Percentiles rank a stretch among this genome's conserved stretches.
Conservation (phyloP, 108 stramenopile genomes). For the Conticribra guillardii region DNA sequence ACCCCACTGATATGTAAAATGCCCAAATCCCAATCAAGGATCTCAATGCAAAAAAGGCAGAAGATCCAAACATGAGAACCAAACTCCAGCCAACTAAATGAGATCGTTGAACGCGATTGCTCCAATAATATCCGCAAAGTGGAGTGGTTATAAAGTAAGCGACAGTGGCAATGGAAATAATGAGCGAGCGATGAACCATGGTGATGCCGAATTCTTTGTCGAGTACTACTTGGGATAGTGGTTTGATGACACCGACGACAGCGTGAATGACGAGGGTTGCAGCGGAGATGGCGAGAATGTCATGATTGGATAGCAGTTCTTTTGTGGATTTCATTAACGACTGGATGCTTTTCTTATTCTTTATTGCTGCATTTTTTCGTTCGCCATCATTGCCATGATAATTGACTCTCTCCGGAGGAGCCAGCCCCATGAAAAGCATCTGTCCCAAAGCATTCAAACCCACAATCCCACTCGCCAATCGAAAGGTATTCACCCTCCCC, state of each 20-base stretch:
- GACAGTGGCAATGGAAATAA: conserved; percentile 41
- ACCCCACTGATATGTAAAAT: conserved; percentile 25
- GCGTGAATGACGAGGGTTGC: conserved; percentile 39
- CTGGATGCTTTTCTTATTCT: not conserved
- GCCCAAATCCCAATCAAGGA: conserved; percentile 24
- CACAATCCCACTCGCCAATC: conserved; percentile 31
- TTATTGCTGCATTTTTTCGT: not conserved
- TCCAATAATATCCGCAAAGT: conserved; percentile 16
- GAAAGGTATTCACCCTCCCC: conserved; percentile 37
- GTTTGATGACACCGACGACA: conserved; percentile 42
- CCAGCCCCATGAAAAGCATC: conserved; percentile 27
- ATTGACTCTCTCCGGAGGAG: conserved; percentile 27
- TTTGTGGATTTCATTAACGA: conserved; percentile 17
- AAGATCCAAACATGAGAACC: conserved; percentile 28
- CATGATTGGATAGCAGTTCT: conserved; percentile 21
- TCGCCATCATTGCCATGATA: too few relatives aligned
- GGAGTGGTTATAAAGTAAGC: conserved; percentile 35
- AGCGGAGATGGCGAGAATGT: conserved; percentile 28
- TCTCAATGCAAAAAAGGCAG: conserved; percentile 29
- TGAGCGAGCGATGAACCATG: conserved; percentile 40
- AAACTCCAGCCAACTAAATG: conserved; percentile 26
- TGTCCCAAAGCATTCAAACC: conserved; percentile 27
- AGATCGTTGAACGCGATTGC: conserved; percentile 25
- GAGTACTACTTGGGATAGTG: conserved; percentile 36
- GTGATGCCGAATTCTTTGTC: conserved; percentile 40